A percentile compares a stretch with the other conserved stretches of the same genome.
Conservation (phyloP, 2,329 filamentous ascomycete species). For the Cladosporium halotolerans region DNA sequence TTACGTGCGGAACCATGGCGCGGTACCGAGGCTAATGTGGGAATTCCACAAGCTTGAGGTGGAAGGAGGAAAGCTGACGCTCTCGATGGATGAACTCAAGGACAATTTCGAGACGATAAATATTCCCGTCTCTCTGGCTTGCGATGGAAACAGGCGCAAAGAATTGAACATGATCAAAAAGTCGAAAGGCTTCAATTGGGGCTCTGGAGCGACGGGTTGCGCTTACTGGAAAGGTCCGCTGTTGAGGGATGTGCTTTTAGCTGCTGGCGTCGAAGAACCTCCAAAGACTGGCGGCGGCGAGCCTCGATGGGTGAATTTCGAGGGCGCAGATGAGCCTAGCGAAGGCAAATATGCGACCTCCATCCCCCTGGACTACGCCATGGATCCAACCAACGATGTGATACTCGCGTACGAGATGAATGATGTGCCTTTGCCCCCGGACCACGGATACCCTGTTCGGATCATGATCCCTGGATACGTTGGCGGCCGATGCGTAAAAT, state of each 20-base stretch:
- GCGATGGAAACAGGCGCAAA: conserved; percentile 47
- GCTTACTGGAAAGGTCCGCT: conserved; percentile 47
- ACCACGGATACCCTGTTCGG: conserved; percentile 41
- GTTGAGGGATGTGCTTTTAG: conserved; percentile 41
- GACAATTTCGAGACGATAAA: conserved; percentile 42
- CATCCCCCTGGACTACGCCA: conserved; percentile 44
- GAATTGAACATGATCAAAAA: conserved; percentile 47
- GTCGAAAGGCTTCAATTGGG: conserved; percentile 46
- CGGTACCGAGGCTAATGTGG: conserved; percentile 47
- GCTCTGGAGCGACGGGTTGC: conserved; percentile 40
- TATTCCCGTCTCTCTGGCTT: conserved; percentile 44
- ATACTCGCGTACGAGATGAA: conserved; percentile 52
- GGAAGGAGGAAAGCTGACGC: conserved; percentile 29
- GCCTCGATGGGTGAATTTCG: conserved; percentile 44
- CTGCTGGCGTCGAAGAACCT: conserved; percentile 32
- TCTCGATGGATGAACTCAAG: conserved; percentile 42
- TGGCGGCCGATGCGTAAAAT: conserved; percentile 38
- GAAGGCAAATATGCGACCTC: conserved; percentile 45
- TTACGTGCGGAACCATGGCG: conserved; percentile 50
- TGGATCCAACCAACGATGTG: conserved; percentile 45
- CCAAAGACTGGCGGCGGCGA: conserved; percentile 18
- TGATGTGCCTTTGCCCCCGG: conserved; percentile 33
- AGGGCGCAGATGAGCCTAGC: conserved; percentile 43
- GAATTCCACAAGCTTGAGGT: conserved; percentile 47
- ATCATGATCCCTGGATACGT: conserved; percentile 38